phyloP scores from a whole-genome alignment of 371 early-diverging fungal genomes.

The Dichotomocladium elegans region DNA sequence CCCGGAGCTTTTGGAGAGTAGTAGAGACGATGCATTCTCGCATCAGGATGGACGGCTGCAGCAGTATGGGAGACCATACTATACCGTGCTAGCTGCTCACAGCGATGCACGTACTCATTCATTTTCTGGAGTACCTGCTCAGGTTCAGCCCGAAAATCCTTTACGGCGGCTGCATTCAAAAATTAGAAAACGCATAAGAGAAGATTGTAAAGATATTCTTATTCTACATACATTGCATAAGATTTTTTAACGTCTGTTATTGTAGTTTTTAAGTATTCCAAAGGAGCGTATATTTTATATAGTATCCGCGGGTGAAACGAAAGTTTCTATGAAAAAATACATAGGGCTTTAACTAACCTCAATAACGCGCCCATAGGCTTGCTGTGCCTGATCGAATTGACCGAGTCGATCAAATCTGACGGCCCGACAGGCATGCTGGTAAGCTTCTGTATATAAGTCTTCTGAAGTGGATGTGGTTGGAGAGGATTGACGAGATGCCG shows the following conservation, averaged over 20 bases:
- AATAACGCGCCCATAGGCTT: conserved; percentile 44
- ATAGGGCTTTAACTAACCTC: conserved; percentile 44
- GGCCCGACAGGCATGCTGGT: conserved; percentile 42
- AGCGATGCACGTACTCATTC: conserved; percentile 35
- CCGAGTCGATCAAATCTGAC: conserved; percentile 47
- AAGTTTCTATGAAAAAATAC: no score
- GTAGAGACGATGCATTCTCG: conserved; percentile 13
- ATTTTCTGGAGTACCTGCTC: conserved; percentile 31
- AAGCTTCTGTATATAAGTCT: conserved; percentile 46
- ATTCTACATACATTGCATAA: not conserved
- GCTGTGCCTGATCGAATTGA: conserved; percentile 38
- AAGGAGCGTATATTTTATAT: no score
- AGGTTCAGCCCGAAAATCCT: conserved; percentile 10
- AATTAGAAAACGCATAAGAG: no score
- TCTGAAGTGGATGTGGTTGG: not conserved
- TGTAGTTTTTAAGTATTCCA: no score
- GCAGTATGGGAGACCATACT: not conserved
- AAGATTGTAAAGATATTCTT: no score
- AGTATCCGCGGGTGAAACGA: no score
- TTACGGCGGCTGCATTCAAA: no score
- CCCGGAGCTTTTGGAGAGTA: conserved; percentile 10
- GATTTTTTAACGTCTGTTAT: not conserved
- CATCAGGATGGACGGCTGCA: conserved; percentile 19
- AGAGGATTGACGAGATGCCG: conserved; percentile 2
- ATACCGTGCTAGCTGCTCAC: conserved; percentile 33